Evolutionary conservation across 179 eudicot genomes (phyloP), one percentile per base, ranked within the genome.

Genomic region (Vitellaria paradoxa): DNA sequence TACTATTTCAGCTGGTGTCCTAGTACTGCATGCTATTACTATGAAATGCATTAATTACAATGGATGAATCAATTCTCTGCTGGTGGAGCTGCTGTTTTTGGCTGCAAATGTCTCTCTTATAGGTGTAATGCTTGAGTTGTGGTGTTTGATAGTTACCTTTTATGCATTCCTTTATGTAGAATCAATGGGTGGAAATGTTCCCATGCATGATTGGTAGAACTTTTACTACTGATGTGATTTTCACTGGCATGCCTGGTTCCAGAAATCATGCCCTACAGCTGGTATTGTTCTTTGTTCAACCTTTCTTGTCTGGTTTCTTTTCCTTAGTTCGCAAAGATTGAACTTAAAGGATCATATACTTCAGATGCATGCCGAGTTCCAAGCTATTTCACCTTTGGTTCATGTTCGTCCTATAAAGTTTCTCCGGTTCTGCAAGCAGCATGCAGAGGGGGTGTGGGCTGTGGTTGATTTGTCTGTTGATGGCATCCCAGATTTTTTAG

Each of bases 381-480:
- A 88, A 73, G 80, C 85, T 77, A 87, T 89, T 46, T 90, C 94
- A 3, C 91, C 92, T 7, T 67, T 90, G 75, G 87, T 93, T 61
- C 91, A 92, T 55, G 80, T 86, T 40, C 89, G 96, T 42, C 89
- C 82, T 76, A 85, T 87, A 84, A 90, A 85, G 80, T 84, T 93
- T 79, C 65, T 93, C 24, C 87, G 98, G 60, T 88, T 80, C 81
- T 87, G 94, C 82, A 90, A 89, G 85, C 88, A 91, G 80, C 93
- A 87, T 57, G 82, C 82, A 0, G 89, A 89, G 21, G 87, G 89
- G 21, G 78, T 83, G 81, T 93, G 98, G 98, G 92, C 83, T 8
- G 84, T 93, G 65, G 98, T 91, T 40, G 98, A 93, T 72, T 84
- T 93, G 26, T 90, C 98, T 70, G 81, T 88, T 56, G 96, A 90